A percentile compares a stretch with the other conserved stretches of the same genome.
These are phyloP conservation scores for Citrus cavaleriei DNA, from an alignment of 345 rosid species.

Conservation along the genomic window DNA sequence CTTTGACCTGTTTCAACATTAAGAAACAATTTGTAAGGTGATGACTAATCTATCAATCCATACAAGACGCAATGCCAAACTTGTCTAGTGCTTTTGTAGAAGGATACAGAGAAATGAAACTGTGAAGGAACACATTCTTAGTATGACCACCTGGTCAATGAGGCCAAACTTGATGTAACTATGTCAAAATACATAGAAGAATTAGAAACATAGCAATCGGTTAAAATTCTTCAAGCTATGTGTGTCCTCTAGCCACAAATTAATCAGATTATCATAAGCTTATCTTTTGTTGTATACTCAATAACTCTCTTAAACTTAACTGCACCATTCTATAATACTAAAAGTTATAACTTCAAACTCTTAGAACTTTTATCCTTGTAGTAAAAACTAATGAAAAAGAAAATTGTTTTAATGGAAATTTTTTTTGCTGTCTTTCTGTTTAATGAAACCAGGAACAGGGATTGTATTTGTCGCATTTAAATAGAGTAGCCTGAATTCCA, in stretches of 20 bases:
- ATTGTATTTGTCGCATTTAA: neutral
- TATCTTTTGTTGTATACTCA: no score
- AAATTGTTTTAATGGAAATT: neutral
- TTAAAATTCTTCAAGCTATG: neutral
- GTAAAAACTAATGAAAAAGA: neutral
- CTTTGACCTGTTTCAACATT: slow-evolving; percentile 53
- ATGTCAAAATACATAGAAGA: neutral
- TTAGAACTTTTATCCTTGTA: neutral
- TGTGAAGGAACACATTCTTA: neutral
- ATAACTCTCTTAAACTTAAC: neutral
- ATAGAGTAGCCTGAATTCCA: neutral
- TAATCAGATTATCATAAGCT: neutral
- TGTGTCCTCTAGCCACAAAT: neutral
- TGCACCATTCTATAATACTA: neutral
- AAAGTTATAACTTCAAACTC: neutral
- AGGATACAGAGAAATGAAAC: neutral
- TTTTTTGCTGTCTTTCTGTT: neutral
- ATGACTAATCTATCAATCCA: neutral
- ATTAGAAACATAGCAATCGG: neutral
- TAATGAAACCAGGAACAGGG: neutral
- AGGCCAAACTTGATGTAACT: neutral
- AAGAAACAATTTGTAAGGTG: neutral
- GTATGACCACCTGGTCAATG: neutral
- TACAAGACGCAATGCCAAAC: neutral
- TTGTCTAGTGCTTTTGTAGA: neutral